phyloP scores from a whole-genome alignment of 2,329 filamentous ascomycete genomes.

The Fusarium algeriense region DNA sequence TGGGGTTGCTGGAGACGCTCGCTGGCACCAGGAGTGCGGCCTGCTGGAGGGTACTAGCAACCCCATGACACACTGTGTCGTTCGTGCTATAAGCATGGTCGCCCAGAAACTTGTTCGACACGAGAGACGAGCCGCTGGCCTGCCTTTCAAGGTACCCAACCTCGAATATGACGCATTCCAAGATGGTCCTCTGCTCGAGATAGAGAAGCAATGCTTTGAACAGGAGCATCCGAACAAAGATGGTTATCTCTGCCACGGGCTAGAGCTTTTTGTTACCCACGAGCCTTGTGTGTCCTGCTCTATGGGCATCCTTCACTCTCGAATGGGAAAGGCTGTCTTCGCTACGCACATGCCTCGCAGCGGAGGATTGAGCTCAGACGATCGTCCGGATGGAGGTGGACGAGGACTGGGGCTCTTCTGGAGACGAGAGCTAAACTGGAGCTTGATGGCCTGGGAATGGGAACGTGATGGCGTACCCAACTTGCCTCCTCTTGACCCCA shows the following conservation, averaged over 20 bases:
- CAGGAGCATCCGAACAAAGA: slow-evolving; percentile 76
- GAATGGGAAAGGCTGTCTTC: slow-evolving; percentile 89
- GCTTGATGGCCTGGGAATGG: slow-evolving; percentile 84
- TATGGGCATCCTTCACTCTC: slow-evolving; percentile 94
- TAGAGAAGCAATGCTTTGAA: slow-evolving; percentile 73
- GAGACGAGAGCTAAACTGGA: slow-evolving; percentile 87
- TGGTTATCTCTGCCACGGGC: slow-evolving; percentile 92
- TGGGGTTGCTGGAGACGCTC: slow-evolving; percentile 81
- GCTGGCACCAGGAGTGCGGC: slow-evolving; percentile 70
- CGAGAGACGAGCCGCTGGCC: slow-evolving; percentile 59
- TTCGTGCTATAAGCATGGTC: slow-evolving; percentile 86
- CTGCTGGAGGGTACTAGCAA: slow-evolving; percentile 68
- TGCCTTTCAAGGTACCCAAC: slow-evolving; percentile 53
- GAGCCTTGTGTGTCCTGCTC: slow-evolving; percentile 97
- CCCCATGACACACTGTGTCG: slow-evolving; percentile 80
- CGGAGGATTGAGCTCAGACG: slow-evolving; percentile 85
- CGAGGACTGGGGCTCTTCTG: slow-evolving; percentile 77
- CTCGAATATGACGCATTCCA: slow-evolving; percentile 73
- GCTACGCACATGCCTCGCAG: slow-evolving; percentile 81
- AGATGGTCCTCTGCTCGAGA: slow-evolving; percentile 74
- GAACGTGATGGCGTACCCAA: slow-evolving; percentile 60
- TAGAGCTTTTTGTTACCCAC: slow-evolving; percentile 94
- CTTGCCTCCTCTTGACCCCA: slow-evolving; percentile 59
- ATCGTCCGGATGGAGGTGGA: slow-evolving; percentile 67
- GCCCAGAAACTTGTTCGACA: slow-evolving; percentile 73